Percentiles rank a stretch among this genome's conserved stretches.
Conservation (phyloP, 2,329 filamentous ascomycete genomes). For the Cryphonectria nitschkei region DNA sequence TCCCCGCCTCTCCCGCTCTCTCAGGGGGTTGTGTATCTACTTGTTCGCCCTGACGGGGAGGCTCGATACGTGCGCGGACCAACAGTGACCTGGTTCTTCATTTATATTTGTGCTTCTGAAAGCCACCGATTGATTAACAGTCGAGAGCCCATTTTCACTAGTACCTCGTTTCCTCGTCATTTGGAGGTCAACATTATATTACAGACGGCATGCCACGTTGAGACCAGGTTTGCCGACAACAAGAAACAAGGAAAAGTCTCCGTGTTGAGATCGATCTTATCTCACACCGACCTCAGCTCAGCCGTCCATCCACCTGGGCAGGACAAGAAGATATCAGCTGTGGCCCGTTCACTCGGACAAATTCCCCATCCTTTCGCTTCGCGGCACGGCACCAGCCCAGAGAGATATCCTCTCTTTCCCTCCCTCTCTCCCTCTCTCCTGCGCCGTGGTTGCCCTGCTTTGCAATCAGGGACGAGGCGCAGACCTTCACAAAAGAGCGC, state of each 20-base stretch:
- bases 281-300: conserved; percentile 13
- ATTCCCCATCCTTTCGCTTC: conserved; percentile 9
- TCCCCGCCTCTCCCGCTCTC: background rate
- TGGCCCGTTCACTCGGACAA: conserved; percentile 1
- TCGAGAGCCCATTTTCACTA: background rate
- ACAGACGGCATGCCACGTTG: conserved; percentile 11
- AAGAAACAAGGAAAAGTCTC: background rate
- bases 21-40: background rate
- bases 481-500: background rate
- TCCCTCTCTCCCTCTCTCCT: background rate
- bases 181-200: background rate
- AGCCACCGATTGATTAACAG: background rate
- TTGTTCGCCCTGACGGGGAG: background rate
- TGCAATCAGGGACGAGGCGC: conserved; percentile 2
- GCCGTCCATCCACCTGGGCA: background rate
- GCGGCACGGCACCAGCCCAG: conserved; percentile 1
- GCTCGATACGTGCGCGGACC: background rate
- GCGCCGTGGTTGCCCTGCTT: background rate
- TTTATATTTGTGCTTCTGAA: background rate
- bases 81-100: background rate
- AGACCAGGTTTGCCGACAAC: conserved; percentile 1
- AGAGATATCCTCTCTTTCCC: background rate
- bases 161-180: background rate
- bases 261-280: conserved; percentile 10
- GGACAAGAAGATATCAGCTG: conserved; percentile 2